Evolutionary conservation across 805 yeast species (phyloP).

Genomic region (Wickerhamomyces silvicola): DNA sequence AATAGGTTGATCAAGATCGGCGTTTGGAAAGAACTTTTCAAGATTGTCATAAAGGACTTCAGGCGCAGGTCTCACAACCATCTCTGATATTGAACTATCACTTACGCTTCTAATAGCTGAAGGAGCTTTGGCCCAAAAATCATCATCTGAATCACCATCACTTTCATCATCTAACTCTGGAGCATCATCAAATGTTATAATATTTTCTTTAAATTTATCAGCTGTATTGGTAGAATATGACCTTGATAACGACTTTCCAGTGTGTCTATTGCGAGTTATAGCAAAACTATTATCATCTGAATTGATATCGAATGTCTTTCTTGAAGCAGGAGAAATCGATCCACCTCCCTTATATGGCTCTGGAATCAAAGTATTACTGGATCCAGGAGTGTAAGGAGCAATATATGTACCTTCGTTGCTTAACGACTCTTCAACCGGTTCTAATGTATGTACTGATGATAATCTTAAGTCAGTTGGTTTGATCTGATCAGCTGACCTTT

Average conservation of each 20-base stretch:
- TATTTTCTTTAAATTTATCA: constrained; percentile 65
- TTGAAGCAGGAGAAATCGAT: constrained; percentile 17
- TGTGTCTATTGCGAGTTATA: too few species aligned
- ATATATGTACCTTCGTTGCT: constrained; percentile 22
- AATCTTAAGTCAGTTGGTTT: constrained; percentile 4
- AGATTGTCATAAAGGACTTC: constrained; percentile 89
- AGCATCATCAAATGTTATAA: constrained; percentile 67
- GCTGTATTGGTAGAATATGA: constrained; percentile 12
- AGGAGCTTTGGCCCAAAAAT: constrained; percentile 52
- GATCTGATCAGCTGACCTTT: background rate
- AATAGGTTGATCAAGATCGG: constrained; percentile 89
- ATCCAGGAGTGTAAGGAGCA: constrained; percentile 36
- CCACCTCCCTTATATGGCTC: constrained; percentile 30
- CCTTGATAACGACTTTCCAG: background rate
- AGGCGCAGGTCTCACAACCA: constrained; percentile 90
- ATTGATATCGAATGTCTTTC: constrained; percentile 13
- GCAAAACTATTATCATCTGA: constrained; percentile 2
- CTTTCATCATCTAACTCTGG: constrained; percentile 41
- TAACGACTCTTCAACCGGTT: constrained; percentile 18
- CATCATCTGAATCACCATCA: constrained; percentile 45
- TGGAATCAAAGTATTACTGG: constrained; percentile 35
- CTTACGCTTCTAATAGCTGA: constrained; percentile 15
- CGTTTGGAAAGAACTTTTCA: constrained; percentile 86
- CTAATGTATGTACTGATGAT: constrained; percentile 7
- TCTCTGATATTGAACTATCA: constrained; percentile 28